Evolutionary conservation across 2,329 filamentous ascomycete species (phyloP).

Genomic region (Aureobasidium sp.): DNA sequence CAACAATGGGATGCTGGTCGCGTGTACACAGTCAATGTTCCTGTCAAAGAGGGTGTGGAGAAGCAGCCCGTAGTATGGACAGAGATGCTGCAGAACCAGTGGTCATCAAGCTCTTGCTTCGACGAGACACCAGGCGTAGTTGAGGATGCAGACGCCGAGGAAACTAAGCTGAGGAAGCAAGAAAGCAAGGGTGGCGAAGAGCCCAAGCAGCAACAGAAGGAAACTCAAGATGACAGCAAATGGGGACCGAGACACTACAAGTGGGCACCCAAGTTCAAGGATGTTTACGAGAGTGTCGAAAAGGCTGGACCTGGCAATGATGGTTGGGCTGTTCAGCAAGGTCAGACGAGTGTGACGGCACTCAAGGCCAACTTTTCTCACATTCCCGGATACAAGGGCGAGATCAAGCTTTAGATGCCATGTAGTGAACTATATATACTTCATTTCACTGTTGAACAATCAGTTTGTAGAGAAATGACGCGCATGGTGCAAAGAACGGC

Average conservation of each 20-base stretch:
- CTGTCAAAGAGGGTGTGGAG: slow-evolving; percentile 77
- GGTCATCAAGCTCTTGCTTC: slow-evolving; percentile 88
- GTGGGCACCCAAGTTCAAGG: slow-evolving; percentile 89
- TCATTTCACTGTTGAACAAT: background rate
- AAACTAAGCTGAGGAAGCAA: slow-evolving; percentile 76
- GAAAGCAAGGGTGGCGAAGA: slow-evolving; percentile 49
- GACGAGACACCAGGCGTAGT: slow-evolving; percentile 74
- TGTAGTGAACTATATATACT: background rate
- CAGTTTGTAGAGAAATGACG: background rate
- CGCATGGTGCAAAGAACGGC: background rate
- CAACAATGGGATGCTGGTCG: slow-evolving; percentile 75
- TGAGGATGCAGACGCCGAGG: slow-evolving; percentile 68
- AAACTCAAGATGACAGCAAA: slow-evolving; percentile 44
- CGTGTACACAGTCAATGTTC: slow-evolving; percentile 89
- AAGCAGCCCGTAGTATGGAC: slow-evolving; percentile 75
- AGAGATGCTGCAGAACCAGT: slow-evolving; percentile 89
- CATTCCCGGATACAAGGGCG: slow-evolving; percentile 68
- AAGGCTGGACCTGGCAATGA: slow-evolving; percentile 84
- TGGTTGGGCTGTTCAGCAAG: slow-evolving; percentile 92
- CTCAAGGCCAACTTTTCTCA: slow-evolving; percentile 95
- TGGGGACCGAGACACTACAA: slow-evolving; percentile 92
- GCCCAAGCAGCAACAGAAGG: slow-evolving; percentile 37
- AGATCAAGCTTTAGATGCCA: slow-evolving; percentile 74
- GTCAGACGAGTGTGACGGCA: slow-evolving; percentile 90
- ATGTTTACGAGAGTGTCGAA: slow-evolving; percentile 90